Base-by-base conservation (phyloP, 768 basidiomycete genomes). In the Podaxis sp. region DNA sequence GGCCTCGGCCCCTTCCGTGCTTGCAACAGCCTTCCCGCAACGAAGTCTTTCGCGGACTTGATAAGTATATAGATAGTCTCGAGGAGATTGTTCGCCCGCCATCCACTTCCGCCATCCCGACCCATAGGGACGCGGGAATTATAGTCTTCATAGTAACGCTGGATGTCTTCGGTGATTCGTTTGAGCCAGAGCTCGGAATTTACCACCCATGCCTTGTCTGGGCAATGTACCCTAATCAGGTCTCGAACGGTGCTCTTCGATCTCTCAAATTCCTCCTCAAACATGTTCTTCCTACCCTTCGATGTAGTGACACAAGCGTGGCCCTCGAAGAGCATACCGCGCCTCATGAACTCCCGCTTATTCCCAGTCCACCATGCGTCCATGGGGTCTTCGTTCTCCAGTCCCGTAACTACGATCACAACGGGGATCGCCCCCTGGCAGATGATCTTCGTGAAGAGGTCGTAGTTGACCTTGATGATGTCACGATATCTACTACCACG, bases 231-330 rank as follows among this genome's bases (percentile, higher is more conserved):
- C 28, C 1, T 7, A 30, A 30, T 30, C 28, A 30, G 7, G 28
- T 30, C 28, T 30, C 6, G 28, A 30, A 68, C 44, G 15, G 26
- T 49, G 28, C 4, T 15, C 48, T 40, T 54, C 1, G 67, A 68
- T 7, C 61, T 64, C 22, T 58, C 58, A 33, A 66, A 68, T 48
- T 68, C 67, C 44, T 65, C 64, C n/a, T 68, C 64, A 10, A 66
- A 66, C 58, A 66, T 64, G 17, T 50, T 54, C 54, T 33, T 56
- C 57, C 66, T 68, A 8, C 79, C 78, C 20, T 67, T 72, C 2
- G 64, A 75, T 2, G 78, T 75, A 13, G 62, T 65, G 13, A 68
- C 60, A 38, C 67, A 66, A 1, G 62, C 66, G 28, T 58, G 51
- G 2, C 57, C 66, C 1, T 63, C 24, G 36, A 68, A 66, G 11